Evolutionary conservation across 1,284 basidiomycete species (phyloP).

Genomic region (Rhodotorula sp.): DNA sequence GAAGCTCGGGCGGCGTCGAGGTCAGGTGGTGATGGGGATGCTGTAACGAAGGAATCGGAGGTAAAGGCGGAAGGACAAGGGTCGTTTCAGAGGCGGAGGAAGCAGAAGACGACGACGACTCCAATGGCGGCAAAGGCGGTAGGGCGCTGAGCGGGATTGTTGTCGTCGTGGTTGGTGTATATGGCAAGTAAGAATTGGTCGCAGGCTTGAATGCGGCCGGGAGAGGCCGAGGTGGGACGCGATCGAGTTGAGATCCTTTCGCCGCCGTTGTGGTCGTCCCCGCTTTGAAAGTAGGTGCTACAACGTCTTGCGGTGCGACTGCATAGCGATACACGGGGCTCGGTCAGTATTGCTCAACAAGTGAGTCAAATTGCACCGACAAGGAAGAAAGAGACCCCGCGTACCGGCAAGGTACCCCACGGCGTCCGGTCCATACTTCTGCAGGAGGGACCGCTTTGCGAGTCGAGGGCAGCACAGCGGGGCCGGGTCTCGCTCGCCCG

Average conservation of each 20-base stretch:
- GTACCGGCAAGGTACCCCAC: conserved; percentile 21
- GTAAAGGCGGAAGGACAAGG: neutral
- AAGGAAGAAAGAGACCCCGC: neutral
- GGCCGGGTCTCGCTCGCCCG: conserved; percentile 14
- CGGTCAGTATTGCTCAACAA: no score
- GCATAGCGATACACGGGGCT: no score
- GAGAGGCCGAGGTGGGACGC: neutral
- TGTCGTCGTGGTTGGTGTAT: no score
- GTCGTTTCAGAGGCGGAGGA: neutral
- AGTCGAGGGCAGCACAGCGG: conserved; percentile 21
- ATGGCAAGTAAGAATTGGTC: neutral
- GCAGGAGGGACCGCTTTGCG: conserved; percentile 8
- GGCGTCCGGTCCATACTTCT: conserved; percentile 14
- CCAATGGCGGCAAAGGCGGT: neutral
- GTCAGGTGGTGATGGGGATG: neutral
- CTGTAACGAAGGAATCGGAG: neutral
- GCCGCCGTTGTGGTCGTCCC: neutral
- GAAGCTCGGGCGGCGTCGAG: neutral
- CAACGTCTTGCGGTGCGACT: no score
- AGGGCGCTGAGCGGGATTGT: neutral
- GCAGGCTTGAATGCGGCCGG: neutral
- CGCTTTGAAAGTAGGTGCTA: no score
- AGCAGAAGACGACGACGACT: neutral
- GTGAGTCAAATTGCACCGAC: neutral
- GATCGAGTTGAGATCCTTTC: neutral